Evolutionary conservation across 148 eudicot species (phyloP).

Genomic region (Amaranthus hypochondriacus): DNA sequence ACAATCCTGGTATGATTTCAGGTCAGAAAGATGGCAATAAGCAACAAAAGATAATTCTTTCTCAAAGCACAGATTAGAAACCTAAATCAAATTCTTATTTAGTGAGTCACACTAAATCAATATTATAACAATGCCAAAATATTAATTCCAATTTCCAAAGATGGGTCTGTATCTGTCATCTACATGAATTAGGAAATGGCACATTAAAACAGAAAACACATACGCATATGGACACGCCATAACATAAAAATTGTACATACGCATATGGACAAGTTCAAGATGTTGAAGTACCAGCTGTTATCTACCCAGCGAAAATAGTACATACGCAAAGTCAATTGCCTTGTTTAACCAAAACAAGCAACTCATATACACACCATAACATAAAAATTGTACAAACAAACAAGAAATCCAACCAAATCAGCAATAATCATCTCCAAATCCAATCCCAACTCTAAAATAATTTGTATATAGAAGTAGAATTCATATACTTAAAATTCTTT

Average conservation of each 20-base stretch:
- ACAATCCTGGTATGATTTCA: not conserved
- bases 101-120: not conserved
- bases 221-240: too few species aligned
- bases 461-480: too few species aligned
- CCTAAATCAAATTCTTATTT: not conserved
- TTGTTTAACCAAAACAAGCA: slow-evolving; percentile 15
- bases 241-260: not conserved
- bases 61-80: not conserved
- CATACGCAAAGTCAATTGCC: slow-evolving; percentile 1
- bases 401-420: not conserved
- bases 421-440: not conserved
- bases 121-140: too few species aligned
- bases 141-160: too few species aligned
- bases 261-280: not conserved
- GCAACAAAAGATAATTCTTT: not conserved
- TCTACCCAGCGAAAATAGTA: not conserved
- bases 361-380: not conserved
- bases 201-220: too few species aligned
- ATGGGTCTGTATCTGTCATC: too few species aligned
- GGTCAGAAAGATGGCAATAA: not conserved
- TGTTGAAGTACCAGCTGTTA: too few species aligned
- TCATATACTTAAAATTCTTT: too few species aligned
- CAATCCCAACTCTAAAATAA: not conserved
- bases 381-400: not conserved
- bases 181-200: too few species aligned